Conservation (phyloP, 306 rosid species). For the Lagenaria siceraria region DNA sequence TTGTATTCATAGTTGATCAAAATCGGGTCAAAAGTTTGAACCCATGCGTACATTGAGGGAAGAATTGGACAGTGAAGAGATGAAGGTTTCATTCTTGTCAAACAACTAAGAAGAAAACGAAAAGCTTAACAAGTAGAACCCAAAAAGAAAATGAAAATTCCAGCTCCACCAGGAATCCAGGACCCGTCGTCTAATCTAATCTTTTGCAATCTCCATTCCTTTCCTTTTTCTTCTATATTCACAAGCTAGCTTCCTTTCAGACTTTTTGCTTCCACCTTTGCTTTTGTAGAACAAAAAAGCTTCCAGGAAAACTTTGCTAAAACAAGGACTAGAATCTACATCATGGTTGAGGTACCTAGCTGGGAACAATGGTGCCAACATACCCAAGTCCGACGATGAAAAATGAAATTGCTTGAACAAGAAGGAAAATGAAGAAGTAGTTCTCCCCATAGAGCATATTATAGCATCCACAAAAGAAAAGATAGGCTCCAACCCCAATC, state of each 20-base stretch:
- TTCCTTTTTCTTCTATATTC: not conserved
- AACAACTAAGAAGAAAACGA: not conserved
- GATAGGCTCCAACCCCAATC: conserved; percentile 58
- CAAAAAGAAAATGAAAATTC: not conserved
- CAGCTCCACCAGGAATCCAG: not conserved
- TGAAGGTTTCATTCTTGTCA: not conserved
- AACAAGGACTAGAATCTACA: not conserved
- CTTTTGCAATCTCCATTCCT: not conserved
- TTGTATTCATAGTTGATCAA: not conserved
- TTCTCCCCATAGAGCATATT: conserved; percentile 51
- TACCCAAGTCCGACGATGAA: conserved; percentile 70
- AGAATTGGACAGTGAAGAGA: not conserved
- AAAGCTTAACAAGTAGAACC: not conserved
- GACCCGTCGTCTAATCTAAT: not conserved
- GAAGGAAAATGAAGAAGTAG: conserved; percentile 57
- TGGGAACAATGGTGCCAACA: conserved; percentile 68
- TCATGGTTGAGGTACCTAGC: conserved; percentile 13
- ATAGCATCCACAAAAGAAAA: conserved; percentile 55
- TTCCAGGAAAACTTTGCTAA: not conserved
- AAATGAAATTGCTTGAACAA: conserved; percentile 53
- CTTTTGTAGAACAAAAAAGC: not conserved
- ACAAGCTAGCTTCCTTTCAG: not conserved
- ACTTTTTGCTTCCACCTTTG: not conserved
- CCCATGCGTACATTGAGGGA: not conserved
- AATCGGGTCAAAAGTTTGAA: not conserved